Evolutionary conservation across 2,329 filamentous ascomycete genomes (phyloP).

Genomic region (Talaromyces funiculosus): DNA sequence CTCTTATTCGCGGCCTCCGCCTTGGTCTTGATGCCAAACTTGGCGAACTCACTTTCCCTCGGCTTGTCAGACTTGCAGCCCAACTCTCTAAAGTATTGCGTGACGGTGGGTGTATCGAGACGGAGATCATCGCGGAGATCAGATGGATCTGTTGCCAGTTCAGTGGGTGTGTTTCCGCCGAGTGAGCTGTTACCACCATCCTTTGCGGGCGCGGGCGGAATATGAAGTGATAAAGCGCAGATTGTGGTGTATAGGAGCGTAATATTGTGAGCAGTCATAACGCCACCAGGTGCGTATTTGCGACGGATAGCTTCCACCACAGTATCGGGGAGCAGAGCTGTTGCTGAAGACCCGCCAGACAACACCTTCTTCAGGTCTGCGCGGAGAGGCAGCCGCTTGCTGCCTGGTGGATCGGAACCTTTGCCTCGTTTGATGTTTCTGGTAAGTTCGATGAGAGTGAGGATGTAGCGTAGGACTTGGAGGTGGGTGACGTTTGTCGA

Average conservation of each 20-base stretch:
- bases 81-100: conserved; percentile 42
- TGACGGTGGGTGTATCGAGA: conserved; percentile 30
- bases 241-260: conserved; percentile 43
- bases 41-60: conserved; percentile 36
- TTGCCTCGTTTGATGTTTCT: conserved; percentile 28
- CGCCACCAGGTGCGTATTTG: conserved; percentile 34
- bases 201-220: conserved; percentile 37
- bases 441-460: conserved; percentile 40
- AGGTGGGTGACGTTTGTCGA: conserved; percentile 37
- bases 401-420: conserved; percentile 27
- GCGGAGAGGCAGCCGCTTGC: conserved; percentile 36
- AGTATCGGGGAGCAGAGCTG: conserved; percentile 28
- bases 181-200: conserved; percentile 32
- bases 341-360: conserved; percentile 21
- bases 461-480: conserved; percentile 42
- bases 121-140: conserved; percentile 43
- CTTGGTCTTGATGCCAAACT: conserved; percentile 51
- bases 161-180: conserved; percentile 32
- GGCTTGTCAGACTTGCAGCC: conserved; percentile 42
- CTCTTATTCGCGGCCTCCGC: conserved; percentile 48
- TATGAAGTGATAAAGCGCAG: conserved; percentile 42
- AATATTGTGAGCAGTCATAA: conserved; percentile 34
- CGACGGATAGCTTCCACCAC: conserved; percentile 38
- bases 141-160: conserved; percentile 39
- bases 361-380: conserved; percentile 36